Evolutionary conservation across 495 filamentous ascomycete genomes (phyloP).

Genomic region (Talaromyces adpressus): DNA sequence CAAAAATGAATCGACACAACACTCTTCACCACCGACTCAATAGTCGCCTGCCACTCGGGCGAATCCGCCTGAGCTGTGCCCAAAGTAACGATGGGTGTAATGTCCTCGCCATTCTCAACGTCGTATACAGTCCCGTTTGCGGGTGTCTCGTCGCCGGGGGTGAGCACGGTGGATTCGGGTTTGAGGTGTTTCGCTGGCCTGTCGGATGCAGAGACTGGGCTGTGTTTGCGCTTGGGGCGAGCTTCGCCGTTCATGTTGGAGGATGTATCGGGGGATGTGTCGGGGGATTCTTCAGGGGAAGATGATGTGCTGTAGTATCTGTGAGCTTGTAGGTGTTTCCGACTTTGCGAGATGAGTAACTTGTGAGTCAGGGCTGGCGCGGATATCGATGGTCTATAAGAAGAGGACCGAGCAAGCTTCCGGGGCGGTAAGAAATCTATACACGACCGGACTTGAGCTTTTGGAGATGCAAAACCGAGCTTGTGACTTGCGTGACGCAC

Average conservation of each 20-base stretch:
- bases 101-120: slow-evolving; percentile 42
- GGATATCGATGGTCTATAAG: background rate
- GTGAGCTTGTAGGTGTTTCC: background rate
- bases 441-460: background rate
- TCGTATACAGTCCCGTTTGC: slow-evolving; percentile 43
- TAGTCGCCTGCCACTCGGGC: slow-evolving; percentile 94
- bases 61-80: slow-evolving; percentile 63
- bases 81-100: slow-evolving; percentile 28
- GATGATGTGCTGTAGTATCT: slow-evolving; percentile 3
- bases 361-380: background rate
- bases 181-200: slow-evolving; percentile 52
- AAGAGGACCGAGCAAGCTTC: background rate
- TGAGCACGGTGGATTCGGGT: slow-evolving; percentile 35
- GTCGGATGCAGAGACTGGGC: slow-evolving; percentile 39
- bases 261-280: background rate
- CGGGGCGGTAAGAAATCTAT: background rate
- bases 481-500: background rate
- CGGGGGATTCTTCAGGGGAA: slow-evolving; percentile 1
- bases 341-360: background rate
- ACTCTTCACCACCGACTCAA: slow-evolving; percentile 84
- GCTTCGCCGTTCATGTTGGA: slow-evolving; percentile 36
- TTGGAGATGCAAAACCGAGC: background rate
- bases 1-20: slow-evolving; percentile 98
- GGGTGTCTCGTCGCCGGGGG: slow-evolving; percentile 37
- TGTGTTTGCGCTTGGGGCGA: slow-evolving; percentile 56